Conservation (phyloP, 2,329 filamentous ascomycete species). For the Phialophora expanda region DNA sequence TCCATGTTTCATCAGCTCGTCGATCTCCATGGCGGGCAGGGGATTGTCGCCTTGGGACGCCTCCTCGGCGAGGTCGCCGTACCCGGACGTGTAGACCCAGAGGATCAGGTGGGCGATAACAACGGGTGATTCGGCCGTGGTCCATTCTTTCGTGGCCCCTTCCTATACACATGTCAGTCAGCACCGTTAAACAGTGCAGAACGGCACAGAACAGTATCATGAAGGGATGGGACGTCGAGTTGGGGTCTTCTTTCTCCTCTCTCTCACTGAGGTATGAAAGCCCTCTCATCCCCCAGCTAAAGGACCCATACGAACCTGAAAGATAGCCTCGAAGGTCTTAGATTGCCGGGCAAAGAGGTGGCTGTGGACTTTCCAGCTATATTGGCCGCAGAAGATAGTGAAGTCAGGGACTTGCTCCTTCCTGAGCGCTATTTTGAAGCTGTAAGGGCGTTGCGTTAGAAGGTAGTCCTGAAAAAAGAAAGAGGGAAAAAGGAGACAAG, state of each 20-base stretch:
- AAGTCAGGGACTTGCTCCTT: constrained; percentile 21
- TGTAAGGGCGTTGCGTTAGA: background rate
- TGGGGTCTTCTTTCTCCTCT: background rate
- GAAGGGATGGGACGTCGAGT: background rate
- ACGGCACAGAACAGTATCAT: background rate
- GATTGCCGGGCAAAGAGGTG: constrained; percentile 1
- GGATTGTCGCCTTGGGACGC: background rate
- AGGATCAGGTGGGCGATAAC: constrained; percentile 27
- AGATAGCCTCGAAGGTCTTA: constrained; percentile 12
- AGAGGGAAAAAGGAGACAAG: background rate
- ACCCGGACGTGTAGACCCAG: constrained; percentile 23
- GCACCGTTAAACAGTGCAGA: background rate
- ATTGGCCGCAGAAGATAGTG: constrained; percentile 18
- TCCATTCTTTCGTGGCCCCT: constrained; percentile 8
- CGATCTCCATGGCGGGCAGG: background rate
- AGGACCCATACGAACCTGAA: background rate
- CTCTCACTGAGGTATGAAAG: background rate
- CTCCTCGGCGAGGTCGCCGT: constrained; percentile 7
- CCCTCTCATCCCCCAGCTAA: background rate
- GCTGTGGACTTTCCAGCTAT: constrained; percentile 24
- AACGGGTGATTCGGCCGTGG: constrained; percentile 26
- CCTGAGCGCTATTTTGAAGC: constrained; percentile 17
- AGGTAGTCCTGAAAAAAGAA: no score
- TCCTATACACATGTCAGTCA: background rate
- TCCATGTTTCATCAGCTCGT: constrained; percentile 13